A percentile compares a stretch with the other conserved stretches of the same genome.
Evolutionary conservation across 495 filamentous ascomycete species (phyloP).

Genomic region (Podospora pseudopauciseta): DNA sequence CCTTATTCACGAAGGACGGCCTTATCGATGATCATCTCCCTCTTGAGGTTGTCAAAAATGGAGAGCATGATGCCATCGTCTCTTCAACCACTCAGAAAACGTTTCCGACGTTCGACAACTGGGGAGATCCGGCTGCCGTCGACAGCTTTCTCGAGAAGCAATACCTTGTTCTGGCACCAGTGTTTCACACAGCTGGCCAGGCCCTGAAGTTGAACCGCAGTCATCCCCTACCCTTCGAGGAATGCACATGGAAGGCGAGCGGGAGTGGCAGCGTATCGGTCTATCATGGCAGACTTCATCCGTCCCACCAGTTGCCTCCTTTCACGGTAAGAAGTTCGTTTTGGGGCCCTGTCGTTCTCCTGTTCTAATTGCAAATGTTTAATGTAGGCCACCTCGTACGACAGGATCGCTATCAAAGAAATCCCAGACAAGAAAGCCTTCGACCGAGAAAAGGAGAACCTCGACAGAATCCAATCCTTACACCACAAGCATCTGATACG

Average conservation of each 20-base stretch:
- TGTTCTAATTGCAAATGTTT: not conserved
- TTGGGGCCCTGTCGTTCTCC: too few relatives aligned
- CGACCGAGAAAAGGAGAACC: slow-evolving; percentile 13
- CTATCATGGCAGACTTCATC: slow-evolving; percentile 6
- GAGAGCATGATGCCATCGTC: not conserved
- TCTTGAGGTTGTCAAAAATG: not conserved
- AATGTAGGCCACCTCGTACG: not conserved
- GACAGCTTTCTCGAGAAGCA: slow-evolving; percentile 11
- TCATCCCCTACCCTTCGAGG: slow-evolving; percentile 8
- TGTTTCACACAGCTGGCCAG: slow-evolving; percentile 1
- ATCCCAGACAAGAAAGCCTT: not conserved
- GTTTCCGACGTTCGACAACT: slow-evolving; percentile 3
- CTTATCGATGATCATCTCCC: slow-evolving; percentile 15
- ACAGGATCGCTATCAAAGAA: slow-evolving; percentile 13
- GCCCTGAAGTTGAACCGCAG: slow-evolving; percentile 1
- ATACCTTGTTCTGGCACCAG: slow-evolving; percentile 11
- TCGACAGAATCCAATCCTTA: slow-evolving; percentile 7
- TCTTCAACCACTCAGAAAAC: not conserved
- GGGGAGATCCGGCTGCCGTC: not conserved
- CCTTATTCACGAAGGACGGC: slow-evolving; percentile 6
- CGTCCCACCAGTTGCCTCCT: not conserved
- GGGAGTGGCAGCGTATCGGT: slow-evolving; percentile 4
- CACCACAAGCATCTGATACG: slow-evolving; percentile 18
- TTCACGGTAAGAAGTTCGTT: not conserved
- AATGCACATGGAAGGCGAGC: not conserved